Evolutionary conservation across 2,329 filamentous ascomycete species (phyloP).

Genomic region (Zymoseptoria brevis): DNA sequence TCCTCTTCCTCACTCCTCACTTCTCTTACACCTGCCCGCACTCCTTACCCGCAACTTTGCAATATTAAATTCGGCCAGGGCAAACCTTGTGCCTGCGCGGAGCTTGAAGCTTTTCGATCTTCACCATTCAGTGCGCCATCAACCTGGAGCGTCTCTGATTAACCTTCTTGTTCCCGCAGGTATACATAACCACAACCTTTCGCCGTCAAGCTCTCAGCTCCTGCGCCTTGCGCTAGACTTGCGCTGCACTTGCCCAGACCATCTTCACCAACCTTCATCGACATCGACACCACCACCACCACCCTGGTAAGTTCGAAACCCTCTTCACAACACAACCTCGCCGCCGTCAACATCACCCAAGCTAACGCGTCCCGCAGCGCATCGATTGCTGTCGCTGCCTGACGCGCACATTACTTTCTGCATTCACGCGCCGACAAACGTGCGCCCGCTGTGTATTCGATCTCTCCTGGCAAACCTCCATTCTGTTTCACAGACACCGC

Average conservation of each 20-base stretch:
- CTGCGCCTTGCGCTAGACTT: not conserved
- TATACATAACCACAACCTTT: conserved; percentile 12
- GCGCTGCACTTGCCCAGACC: not conserved
- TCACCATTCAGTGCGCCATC: conserved; percentile 18
- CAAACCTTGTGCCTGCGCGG: conserved; percentile 8
- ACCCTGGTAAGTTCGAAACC: not conserved
- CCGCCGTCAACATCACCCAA: not conserved
- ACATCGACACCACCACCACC: conserved; percentile 8
- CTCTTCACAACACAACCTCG: not conserved
- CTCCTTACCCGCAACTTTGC: not conserved
- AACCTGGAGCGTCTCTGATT: conserved; percentile 19
- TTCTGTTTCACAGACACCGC: conserved; percentile 1
- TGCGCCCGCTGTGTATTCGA: not conserved
- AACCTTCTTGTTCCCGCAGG: conserved; percentile 18
- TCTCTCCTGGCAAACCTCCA: not conserved
- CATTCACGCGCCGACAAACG: not conserved
- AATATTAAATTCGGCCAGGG: conserved; percentile 11
- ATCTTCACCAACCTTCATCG: conserved; percentile 7
- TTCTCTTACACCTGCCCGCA: not conserved
- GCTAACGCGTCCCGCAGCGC: not conserved
- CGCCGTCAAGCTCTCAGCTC: not conserved
- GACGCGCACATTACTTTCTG: not conserved
- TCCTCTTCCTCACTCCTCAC: conserved; percentile 1
- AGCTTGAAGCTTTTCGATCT: conserved; percentile 14
- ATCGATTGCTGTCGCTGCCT: not conserved